Evolutionary conservation across 2,329 filamentous ascomycete genomes (phyloP).

Genomic region (Sarocladium strictum): DNA sequence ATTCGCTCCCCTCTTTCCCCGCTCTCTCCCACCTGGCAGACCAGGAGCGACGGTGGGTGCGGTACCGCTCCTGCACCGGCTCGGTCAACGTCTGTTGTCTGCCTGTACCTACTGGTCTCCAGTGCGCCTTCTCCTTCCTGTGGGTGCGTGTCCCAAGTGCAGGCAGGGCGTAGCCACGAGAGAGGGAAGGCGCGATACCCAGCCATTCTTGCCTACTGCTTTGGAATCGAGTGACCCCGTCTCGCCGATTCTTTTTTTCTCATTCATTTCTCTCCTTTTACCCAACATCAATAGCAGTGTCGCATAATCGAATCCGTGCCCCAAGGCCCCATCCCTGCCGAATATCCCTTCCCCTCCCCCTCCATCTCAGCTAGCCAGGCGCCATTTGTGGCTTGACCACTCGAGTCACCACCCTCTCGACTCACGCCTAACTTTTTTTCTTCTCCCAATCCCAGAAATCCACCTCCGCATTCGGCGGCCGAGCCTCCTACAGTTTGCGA

Average conservation of each 20-base stretch:
- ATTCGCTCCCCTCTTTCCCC: slow-evolving; percentile 1
- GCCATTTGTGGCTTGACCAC: slow-evolving; percentile 2
- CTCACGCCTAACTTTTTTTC: slow-evolving; percentile 6
- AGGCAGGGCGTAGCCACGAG: background rate
- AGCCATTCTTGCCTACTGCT: slow-evolving; percentile 5
- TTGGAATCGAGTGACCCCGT: slow-evolving; percentile 2
- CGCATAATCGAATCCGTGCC: background rate
- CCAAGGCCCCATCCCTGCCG: background rate
- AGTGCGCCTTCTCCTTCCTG: background rate
- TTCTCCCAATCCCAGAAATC: background rate
- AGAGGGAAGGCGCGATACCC: background rate
- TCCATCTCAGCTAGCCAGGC: background rate
- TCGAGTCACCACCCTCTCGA: slow-evolving; percentile 8
- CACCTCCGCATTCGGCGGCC: slow-evolving; percentile 7
- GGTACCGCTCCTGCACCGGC: background rate
- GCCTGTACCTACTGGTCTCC: background rate
- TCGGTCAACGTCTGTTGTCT: background rate
- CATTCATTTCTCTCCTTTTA: background rate
- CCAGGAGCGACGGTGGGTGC: slow-evolving; percentile 1
- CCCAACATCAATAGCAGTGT: background rate
- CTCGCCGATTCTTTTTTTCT: slow-evolving; percentile 3
- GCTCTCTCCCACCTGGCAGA: slow-evolving; percentile 3
- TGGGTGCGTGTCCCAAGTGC: background rate
- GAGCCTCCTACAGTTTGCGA: slow-evolving; percentile 2
- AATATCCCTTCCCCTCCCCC: background rate